Base-by-base conservation (phyloP, 2,329 filamentous ascomycete species). In the Paramyrothecium sp. region DNA sequence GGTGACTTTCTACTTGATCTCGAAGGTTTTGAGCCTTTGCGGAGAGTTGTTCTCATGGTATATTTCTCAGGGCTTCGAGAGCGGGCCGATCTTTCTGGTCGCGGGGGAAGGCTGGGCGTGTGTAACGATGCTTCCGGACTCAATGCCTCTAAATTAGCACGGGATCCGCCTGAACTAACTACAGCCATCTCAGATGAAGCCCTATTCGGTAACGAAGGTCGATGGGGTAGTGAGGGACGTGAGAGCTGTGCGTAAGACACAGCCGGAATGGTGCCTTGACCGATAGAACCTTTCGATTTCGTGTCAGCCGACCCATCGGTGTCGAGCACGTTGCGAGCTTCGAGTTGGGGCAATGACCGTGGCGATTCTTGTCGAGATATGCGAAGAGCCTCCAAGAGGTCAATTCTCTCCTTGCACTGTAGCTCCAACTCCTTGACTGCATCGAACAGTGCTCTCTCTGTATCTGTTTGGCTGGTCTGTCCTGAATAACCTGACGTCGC, bases 351-450 rank as follows among this genome's bases (percentile, higher is more conserved):
- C 41, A 11, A 56, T 26, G n/a, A 56, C 53, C 48, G 57, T 50
- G 46, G 65, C 60, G 60, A 19, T 44, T 69, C 81, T 58, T 80
- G 72, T 56, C 85, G 78, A n/a, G 85, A 88, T 61, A 89, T 79
- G 59, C 88, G 85, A 57, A 98, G 77, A 7, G 93, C 89, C 69
- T 95, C 89, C 7, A 98, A 81, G 34, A 98, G 79, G 70, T 97
- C 92, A 53, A 97, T 91, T 52, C 93, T 85, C 74, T 98, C 94
- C 72, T 95, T 94, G 74, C 93, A 97, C 74, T 97, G 94, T 61
- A 93, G 72, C 70, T 98, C 92, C 68, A 98, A 83, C 67, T 92
- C 84, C 58, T 86, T 85, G 59, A 98, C 76, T 52, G 92, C 96
- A 56, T 95, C 90, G 55, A 90, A 83, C 56, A 98, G 76, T 3